A percentile compares a stretch with the other conserved stretches of the same genome.
Conservation (phyloP, 306 rosid genomes). For the Aeschynomene evenia region DNA sequence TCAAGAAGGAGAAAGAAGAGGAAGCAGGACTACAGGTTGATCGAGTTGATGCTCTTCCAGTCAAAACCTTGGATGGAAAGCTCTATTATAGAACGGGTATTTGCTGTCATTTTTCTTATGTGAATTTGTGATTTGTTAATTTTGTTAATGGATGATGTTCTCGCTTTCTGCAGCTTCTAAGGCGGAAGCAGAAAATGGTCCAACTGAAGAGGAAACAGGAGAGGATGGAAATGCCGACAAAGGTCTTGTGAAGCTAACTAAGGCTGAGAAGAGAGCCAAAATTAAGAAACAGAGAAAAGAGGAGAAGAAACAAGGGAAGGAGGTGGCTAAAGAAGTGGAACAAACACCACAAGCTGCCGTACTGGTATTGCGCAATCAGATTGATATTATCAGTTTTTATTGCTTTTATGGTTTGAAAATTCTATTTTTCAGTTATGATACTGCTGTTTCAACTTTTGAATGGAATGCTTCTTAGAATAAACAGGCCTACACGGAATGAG, state of each 20-base stretch:
- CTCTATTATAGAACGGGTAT: slow-evolving; percentile 66
- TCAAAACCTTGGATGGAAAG: slow-evolving; percentile 78
- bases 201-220: slow-evolving; percentile 42
- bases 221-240: slow-evolving; percentile 43
- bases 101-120: neutral
- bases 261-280: slow-evolving; percentile 85
- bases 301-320: slow-evolving; percentile 75
- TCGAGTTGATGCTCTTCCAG: slow-evolving; percentile 86
- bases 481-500: neutral
- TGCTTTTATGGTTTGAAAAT: slow-evolving; percentile 15
- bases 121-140: neutral
- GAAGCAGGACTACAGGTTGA: slow-evolving; percentile 59
- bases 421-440: neutral
- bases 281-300: slow-evolving; percentile 64
- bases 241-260: slow-evolving; percentile 62
- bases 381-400: neutral
- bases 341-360: slow-evolving; percentile 77
- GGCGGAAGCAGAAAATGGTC: slow-evolving; percentile 40
- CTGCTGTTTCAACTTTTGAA: neutral
- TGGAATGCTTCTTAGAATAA: neutral
- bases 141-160: slow-evolving; percentile 6
- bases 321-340: slow-evolving; percentile 38
- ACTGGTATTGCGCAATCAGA: slow-evolving; percentile 44
- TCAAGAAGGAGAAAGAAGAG: slow-evolving; percentile 62
- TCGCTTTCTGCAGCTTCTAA: slow-evolving; percentile 47